Percentiles rank a stretch among this genome's conserved stretches.
Evolutionary conservation across 352 stramenopile genomes (phyloP).

Genomic region (Pseudoperonospora humuli): DNA sequence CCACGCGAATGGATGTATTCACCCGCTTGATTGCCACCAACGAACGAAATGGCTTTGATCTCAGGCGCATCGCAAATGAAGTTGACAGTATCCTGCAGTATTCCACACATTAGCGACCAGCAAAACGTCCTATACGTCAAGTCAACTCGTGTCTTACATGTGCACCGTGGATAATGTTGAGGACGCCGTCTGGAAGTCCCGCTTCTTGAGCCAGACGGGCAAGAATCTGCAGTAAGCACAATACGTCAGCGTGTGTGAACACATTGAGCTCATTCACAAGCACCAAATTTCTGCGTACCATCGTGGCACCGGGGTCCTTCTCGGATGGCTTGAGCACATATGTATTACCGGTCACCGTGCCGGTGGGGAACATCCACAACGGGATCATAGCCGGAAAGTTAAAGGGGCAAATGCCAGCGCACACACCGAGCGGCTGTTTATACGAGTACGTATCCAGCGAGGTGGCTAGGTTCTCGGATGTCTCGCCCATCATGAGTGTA

Average conservation of each 20-base stretch:
- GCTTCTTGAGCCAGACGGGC: slow-evolving; percentile 88
- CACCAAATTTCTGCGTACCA: slow-evolving; percentile 29
- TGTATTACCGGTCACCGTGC: slow-evolving; percentile 91
- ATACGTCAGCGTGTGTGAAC: background rate
- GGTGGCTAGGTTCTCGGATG: slow-evolving; percentile 85
- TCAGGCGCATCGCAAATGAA: slow-evolving; percentile 91
- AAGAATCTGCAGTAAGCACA: slow-evolving; percentile 53
- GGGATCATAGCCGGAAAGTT: slow-evolving; percentile 98
- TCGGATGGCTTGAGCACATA: slow-evolving; percentile 96
- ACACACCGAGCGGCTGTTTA: slow-evolving; percentile 92
- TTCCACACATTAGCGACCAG: slow-evolving; percentile 3
- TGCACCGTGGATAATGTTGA: slow-evolving; percentile 91
- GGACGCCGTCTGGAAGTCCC: slow-evolving; percentile 90
- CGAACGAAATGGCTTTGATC: slow-evolving; percentile 96
- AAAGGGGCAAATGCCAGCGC: slow-evolving; percentile 90
- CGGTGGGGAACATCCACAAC: slow-evolving; percentile 88
- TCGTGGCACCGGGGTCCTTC: slow-evolving; percentile 85
- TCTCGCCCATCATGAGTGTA: slow-evolving; percentile 92
- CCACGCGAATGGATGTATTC: slow-evolving; percentile 91
- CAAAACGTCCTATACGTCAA: too few species aligned
- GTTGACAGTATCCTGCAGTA: slow-evolving; percentile 85
- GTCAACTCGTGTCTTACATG: slow-evolving; percentile 29
- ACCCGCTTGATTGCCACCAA: slow-evolving; percentile 89
- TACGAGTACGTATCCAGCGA: slow-evolving; percentile 95
- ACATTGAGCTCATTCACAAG: too few species aligned